Evolutionary conservation across 2,329 filamentous ascomycete species (phyloP).

Genomic region (Didymella segeticola): DNA sequence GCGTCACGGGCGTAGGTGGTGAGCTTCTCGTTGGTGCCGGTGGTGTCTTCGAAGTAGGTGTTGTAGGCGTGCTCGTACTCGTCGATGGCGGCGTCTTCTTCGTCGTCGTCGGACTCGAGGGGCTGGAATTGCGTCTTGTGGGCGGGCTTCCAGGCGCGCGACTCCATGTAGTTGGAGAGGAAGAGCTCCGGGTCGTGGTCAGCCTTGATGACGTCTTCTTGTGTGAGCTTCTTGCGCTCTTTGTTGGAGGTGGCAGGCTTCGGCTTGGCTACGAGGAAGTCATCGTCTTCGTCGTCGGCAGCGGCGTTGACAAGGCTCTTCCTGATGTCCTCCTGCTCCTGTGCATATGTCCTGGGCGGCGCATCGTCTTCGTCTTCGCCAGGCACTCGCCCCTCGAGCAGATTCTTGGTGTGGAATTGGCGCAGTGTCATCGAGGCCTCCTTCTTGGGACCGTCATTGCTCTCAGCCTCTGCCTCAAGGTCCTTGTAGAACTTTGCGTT

Average conservation of each 20-base stretch:
- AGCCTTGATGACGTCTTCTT: slow-evolving; percentile 70
- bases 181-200: slow-evolving; percentile 91
- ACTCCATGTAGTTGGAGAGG: slow-evolving; percentile 93
- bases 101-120: slow-evolving; percentile 91
- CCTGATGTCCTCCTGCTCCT: slow-evolving; percentile 88
- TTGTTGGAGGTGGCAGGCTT: slow-evolving; percentile 47
- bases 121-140: slow-evolving; percentile 74
- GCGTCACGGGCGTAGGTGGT: slow-evolving; percentile 89
- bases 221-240: slow-evolving; percentile 50
- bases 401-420: slow-evolving; percentile 91
- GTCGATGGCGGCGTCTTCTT: slow-evolving; percentile 76
- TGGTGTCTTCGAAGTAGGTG: slow-evolving; percentile 91
- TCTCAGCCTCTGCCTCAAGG: slow-evolving; percentile 60
- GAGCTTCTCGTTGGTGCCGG: slow-evolving; percentile 84
- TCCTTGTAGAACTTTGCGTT: slow-evolving; percentile 78
- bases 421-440: slow-evolving; percentile 85
- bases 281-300: slow-evolving; percentile 65
- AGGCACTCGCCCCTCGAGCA: slow-evolving; percentile 74
- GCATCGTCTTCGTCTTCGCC: slow-evolving; percentile 63
- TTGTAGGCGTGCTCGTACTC: slow-evolving; percentile 94
- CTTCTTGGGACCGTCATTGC: slow-evolving; percentile 60
- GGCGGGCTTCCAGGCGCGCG: slow-evolving; percentile 84
- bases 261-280: slow-evolving; percentile 77
- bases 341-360: slow-evolving; percentile 74
- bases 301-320: slow-evolving; percentile 74